phyloP scores from a whole-genome alignment of 75 land plant genomes.

The Selaginella tamariscina region DNA sequence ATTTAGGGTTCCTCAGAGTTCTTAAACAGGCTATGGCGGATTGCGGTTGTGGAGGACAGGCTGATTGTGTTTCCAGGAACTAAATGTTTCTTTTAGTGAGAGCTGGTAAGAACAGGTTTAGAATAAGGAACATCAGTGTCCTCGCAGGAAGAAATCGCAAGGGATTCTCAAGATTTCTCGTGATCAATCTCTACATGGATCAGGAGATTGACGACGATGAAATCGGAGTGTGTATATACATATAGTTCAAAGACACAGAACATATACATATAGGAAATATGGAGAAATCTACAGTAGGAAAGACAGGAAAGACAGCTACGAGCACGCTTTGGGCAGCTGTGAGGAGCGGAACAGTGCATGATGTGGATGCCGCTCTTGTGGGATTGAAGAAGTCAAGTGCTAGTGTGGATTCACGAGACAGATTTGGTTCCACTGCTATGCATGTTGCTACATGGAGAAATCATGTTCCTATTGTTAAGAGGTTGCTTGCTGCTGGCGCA shows the following conservation, averaged over 20 bases:
- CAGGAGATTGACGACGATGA: slow-evolving; percentile 20
- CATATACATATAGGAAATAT: background rate
- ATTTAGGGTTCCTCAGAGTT: too few species aligned
- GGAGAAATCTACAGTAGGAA: background rate
- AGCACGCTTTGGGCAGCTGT: slow-evolving; percentile 27
- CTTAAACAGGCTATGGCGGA: too few species aligned
- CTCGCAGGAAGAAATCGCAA: background rate
- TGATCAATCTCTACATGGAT: slow-evolving; percentile 13
- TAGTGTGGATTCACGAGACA: slow-evolving; percentile 56
- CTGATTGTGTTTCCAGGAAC: too few species aligned
- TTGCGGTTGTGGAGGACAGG: too few species aligned
- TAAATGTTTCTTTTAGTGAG: background rate
- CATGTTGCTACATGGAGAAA: slow-evolving; percentile 96
- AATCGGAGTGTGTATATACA: slow-evolving; percentile 18
- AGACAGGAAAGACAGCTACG: background rate
- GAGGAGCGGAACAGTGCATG: slow-evolving; percentile 50
- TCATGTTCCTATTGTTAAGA: slow-evolving; percentile 78
- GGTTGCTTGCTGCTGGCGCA: slow-evolving; percentile 87
- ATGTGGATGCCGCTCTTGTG: slow-evolving; percentile 50
- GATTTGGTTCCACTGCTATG: slow-evolving; percentile 80
- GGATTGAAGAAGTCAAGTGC: slow-evolving; percentile 68
- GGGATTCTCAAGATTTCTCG: slow-evolving; percentile 17
- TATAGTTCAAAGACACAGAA: background rate
- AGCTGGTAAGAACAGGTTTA: background rate
- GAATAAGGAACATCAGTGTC: background rate